phyloP scores from a whole-genome alignment of 2,329 filamentous ascomycete species.

The Aspergillus sojae region DNA sequence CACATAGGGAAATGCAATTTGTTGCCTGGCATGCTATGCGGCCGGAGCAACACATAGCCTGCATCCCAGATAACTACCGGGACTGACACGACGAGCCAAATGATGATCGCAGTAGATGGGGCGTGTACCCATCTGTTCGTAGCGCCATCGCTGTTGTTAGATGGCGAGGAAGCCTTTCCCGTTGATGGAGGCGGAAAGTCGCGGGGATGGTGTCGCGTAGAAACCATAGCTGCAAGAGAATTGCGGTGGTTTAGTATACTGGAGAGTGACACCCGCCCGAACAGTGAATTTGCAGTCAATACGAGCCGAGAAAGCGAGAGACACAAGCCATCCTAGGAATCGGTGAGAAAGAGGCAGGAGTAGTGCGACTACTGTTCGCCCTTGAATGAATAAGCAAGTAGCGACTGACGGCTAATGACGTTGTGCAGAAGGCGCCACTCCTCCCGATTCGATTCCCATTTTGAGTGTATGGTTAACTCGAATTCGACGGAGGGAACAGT shows the following conservation, averaged over 20 bases:
- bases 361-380: neutral
- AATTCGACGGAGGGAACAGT: neutral
- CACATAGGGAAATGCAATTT: constrained; percentile 71
- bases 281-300: neutral
- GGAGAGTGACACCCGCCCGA: neutral
- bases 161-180: constrained; percentile 28
- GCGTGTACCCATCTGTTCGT: constrained; percentile 58
- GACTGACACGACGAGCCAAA: constrained; percentile 75
- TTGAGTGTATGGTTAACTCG: neutral
- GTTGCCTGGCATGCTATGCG: constrained; percentile 80
- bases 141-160: constrained; percentile 18
- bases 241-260: neutral
- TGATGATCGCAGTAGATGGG: constrained; percentile 60
- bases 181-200: constrained; percentile 48
- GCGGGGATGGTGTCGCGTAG: constrained; percentile 57
- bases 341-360: no score
- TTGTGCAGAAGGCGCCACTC: constrained; percentile 7
- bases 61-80: constrained; percentile 83
- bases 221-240: constrained; percentile 51
- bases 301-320: neutral
- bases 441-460: neutral
- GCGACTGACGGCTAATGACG: constrained; percentile 15
- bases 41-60: constrained; percentile 76
- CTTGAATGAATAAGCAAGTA: neutral
- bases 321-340: neutral